Evolutionary conservation across 1,139 yeast genomes (phyloP), one percentile per base, ranked within the genome.

Genomic region (Candida albicans): DNA sequence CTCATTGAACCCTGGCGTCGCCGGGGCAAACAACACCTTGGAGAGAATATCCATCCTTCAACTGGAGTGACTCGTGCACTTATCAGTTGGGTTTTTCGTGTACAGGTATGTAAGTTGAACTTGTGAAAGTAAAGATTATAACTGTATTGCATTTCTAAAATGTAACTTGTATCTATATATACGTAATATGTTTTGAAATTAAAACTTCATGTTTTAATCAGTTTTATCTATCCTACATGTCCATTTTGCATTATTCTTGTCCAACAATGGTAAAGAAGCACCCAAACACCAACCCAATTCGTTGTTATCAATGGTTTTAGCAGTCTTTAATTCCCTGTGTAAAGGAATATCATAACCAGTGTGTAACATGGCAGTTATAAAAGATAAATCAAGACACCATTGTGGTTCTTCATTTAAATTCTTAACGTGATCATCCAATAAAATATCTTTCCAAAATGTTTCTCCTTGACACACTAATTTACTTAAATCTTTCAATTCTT

Each of bases 281-380:
- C 99, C 99, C 50, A 93, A 75, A 70, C 99, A 93, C 99, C 99
- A 93, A 30, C 98, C 99, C 42, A 93, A 75, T 67, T 93, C 99
- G 58, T 88, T 90, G 58, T 83, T 82, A 47, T 82, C 86, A 53
- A 93, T 89, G 59, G 81, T 89, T 70, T 88, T 82, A 8, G 98
- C 98, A 7, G 97, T 93, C 63, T 80, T 86, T 56, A 93, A 81
- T 65, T 91, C 98, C 63, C 99, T 83, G 56, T 77, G 75, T 46
- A 87, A 77, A 48, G 98, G 97, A 54, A 93, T 89, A 55, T 91
- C 98, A 67, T 95, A 95, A 40, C 99, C 99, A 15, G 93, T 86
- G 64, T 91, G 96, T 56, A 93, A 73, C 66, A 93, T 73, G 4
- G 97, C 84, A 14, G 87, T 82, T 76, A 93, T 91, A 75, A 88